Evolutionary conservation across 2,329 filamentous ascomycete species (phyloP), one percentile per base, ranked within the genome.

Genomic region (Hymenoscyphus occultus): DNA sequence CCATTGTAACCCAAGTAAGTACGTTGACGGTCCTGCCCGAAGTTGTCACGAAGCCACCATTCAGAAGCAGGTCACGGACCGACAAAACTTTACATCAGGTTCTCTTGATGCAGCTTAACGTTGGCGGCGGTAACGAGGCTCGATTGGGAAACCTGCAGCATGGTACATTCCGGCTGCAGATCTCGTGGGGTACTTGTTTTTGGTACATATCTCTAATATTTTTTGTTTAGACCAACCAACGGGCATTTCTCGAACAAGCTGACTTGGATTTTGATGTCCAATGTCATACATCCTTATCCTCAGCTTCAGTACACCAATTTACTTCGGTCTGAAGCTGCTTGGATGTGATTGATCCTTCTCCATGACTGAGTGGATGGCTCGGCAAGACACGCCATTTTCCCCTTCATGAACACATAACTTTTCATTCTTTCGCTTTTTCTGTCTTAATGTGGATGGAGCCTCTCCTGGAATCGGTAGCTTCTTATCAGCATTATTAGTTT

Each of bases 21-120:
- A 35, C 35, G 45, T 51, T 10, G 45, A 51, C 45, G 45, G 45
- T 51, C 19, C n/a, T 51, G 45, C 22, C 45, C 45, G 45, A 51
- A 51, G n/a, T 51, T 51, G 45, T 51, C 45, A 51, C 45, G 45
- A 51, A 51, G 45, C 45, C 45, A 22, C 45, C 45, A 51, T 51
- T 51, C 19, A 51, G 22, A 22, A 48, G 19, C 19, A 48, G 45
- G 45, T 48, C 45, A 51, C 45, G 45, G 22, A 51, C n/a, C 45
- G 45, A 51, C 45, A 51, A n/a, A 10, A 51, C 7, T 19, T 12
- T 19, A 28, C n/a, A 19, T 51, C 45, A 51, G 45, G 45, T 19
- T 19, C 45, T 51, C 45, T 19, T 10, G 12, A 51, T 51, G 45
- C 6, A 51, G 45, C 45, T 51, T 51, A 28, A 51, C 19, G 45